A percentile compares a stretch with the other conserved stretches of the same genome.
These are phyloP conservation scores for Domatiomyces globalis DNA, from an alignment of 2,329 filamentous ascomycete genomes.

Conservation along the genomic window DNA sequence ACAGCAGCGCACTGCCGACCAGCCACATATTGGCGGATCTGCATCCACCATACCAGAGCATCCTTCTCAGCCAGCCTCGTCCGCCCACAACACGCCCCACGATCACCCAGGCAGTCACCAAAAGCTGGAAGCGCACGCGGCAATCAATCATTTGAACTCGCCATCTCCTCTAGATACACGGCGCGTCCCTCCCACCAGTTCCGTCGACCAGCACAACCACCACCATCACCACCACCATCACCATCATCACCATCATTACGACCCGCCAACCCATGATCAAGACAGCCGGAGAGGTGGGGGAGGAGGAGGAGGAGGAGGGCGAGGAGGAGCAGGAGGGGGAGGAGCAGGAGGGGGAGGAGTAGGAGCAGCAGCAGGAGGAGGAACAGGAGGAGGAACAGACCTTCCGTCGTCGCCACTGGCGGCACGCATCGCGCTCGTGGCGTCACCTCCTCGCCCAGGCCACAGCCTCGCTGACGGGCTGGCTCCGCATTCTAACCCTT, in stretches of 20 bases:
- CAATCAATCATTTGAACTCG: conserved; percentile 7
- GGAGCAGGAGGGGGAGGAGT: too few relatives aligned
- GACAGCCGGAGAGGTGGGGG: not conserved
- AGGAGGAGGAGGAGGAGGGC: too few relatives aligned
- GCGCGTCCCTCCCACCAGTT: conserved; percentile 20
- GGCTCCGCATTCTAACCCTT: not conserved
- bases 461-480: not conserved
- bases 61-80: conserved; percentile 28
- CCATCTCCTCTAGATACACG: conserved; percentile 14
- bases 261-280: not conserved
- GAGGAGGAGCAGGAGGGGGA: too few relatives aligned
- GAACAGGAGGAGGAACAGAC: not conserved
- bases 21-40: conserved; percentile 31
- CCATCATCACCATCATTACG: conserved; percentile 15
- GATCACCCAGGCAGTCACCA: conserved; percentile 27
- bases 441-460: conserved; percentile 12
- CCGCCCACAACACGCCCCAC: conserved; percentile 31
- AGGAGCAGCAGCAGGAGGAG: too few relatives aligned
- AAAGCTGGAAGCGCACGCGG: conserved; percentile 13
- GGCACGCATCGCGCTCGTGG: conserved; percentile 21
- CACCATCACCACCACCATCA: conserved; percentile 19
- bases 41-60: conserved; percentile 34
- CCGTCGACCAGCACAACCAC: conserved; percentile 21
- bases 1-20: conserved; percentile 28
- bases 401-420: not conserved